Conservation (phyloP, 768 basidiomycete species). For the Rhodocollybia butyracea region DNA sequence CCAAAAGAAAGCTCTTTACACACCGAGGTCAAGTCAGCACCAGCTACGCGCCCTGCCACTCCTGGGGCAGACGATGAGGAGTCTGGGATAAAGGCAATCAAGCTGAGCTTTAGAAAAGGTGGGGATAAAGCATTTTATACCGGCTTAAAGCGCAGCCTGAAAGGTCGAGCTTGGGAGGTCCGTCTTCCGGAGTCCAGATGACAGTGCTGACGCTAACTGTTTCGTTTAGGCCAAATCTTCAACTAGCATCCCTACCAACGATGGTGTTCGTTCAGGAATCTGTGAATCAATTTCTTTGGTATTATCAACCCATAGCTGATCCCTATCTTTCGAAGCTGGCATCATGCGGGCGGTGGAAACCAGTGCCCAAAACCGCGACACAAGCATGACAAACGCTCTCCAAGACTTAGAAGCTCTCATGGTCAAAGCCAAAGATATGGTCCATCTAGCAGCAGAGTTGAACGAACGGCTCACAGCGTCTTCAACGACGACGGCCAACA, state of each 20-base stretch:
- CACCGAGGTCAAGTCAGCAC: constrained; percentile 52
- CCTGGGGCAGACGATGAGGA: constrained; percentile 37
- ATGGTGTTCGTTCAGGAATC: constrained; percentile 43
- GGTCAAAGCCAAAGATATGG: constrained; percentile 92
- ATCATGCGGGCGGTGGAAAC: constrained; percentile 76
- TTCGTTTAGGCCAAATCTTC: too few relatives aligned
- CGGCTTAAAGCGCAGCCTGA: constrained; percentile 66
- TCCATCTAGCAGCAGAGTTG: constrained; percentile 82
- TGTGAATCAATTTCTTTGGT: constrained; percentile 31
- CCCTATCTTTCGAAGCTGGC: constrained; percentile 50
- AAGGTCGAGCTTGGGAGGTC: constrained; percentile 74
- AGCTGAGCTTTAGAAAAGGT: constrained; percentile 88
- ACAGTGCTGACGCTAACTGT: too few relatives aligned
- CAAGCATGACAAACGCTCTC: constrained; percentile 71
- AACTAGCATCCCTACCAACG: not conserved
- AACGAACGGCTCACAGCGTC: constrained; percentile 72
- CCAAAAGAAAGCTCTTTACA: constrained; percentile 25
- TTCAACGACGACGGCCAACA: constrained; percentile 14
- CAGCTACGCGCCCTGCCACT: constrained; percentile 62
- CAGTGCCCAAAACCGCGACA: constrained; percentile 58
- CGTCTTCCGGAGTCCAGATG: not conserved
- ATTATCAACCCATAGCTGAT: not conserved
- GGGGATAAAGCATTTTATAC: constrained; percentile 85
- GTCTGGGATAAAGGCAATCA: constrained; percentile 49
- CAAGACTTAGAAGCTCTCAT: constrained; percentile 88